Percentiles rank a stretch among this genome's conserved stretches.
phyloP scores from a whole-genome alignment of 2,329 filamentous ascomycete genomes.

The Gremmenia infestans region DNA sequence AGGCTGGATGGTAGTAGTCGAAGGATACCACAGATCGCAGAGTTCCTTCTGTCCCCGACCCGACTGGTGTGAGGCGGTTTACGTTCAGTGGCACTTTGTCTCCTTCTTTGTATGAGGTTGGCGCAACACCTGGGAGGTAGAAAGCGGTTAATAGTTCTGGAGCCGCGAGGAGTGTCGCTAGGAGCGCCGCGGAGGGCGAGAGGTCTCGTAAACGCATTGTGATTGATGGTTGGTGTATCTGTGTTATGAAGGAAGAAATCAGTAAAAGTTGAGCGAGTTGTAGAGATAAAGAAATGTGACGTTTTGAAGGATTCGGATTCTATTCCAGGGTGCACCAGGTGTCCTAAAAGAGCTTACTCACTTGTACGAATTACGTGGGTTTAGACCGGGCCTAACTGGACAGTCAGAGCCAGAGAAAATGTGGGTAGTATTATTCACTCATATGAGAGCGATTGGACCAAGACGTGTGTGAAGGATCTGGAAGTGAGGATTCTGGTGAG shows the following conservation, averaged over 20 bases:
- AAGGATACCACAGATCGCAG: conserved; percentile 91
- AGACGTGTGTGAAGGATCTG: background rate
- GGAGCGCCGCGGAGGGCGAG: conserved; percentile 41
- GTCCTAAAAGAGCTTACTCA: conserved; percentile 13
- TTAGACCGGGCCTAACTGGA: background rate
- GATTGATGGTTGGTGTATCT: conserved; percentile 10
- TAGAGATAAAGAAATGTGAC: background rate
- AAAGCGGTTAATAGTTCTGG: conserved; percentile 65
- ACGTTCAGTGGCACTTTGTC: conserved; percentile 83
- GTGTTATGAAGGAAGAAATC: background rate
- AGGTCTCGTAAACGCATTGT: conserved; percentile 30
- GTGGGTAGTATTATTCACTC: conserved; percentile 2
- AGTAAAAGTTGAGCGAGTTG: background rate
- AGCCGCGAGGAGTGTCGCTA: conserved; percentile 43
- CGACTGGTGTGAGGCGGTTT: conserved; percentile 85
- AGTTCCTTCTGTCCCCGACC: conserved; percentile 70
- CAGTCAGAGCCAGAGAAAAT: background rate
- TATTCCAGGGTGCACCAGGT: background rate
- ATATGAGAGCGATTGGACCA: conserved; percentile 4
- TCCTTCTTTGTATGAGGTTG: conserved; percentile 79
- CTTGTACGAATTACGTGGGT: conserved; percentile 4
- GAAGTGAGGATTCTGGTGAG: background rate
- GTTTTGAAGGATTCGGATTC: background rate
- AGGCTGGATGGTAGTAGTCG: conserved; percentile 88
- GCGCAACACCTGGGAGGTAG: conserved; percentile 93